These are phyloP conservation scores for Tricholoma furcatifolium DNA, from an alignment of 768 basidiomycete species.

Conservation along the genomic window DNA sequence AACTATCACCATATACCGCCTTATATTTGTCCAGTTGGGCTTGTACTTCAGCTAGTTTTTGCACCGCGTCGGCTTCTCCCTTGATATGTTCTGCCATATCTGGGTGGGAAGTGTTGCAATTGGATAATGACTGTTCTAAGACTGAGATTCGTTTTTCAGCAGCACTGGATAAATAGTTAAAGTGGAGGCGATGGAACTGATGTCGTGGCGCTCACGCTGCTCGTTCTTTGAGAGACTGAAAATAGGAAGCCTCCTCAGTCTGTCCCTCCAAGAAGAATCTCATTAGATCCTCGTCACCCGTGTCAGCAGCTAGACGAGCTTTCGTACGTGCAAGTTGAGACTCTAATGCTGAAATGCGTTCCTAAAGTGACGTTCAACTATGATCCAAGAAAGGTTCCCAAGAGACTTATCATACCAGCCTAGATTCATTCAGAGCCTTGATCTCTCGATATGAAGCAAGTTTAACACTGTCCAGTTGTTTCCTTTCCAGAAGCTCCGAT, in stretches of 20 bases:
- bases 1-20: constrained; percentile 58
- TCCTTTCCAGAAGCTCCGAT: constrained; percentile 68
- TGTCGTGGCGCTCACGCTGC: constrained; percentile 45
- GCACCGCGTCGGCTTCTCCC: constrained; percentile 48
- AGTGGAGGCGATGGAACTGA: not conserved
- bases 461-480: constrained; percentile 60
- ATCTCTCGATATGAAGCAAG: constrained; percentile 60
- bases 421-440: constrained; percentile 61
- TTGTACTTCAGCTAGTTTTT: constrained; percentile 44
- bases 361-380: constrained; percentile 37
- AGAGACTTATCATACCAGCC: constrained; percentile 38
- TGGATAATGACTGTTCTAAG: constrained; percentile 52
- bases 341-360: constrained; percentile 67
- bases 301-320: constrained; percentile 71
- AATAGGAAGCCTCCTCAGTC: constrained; percentile 49
- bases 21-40: constrained; percentile 61
- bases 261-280: constrained; percentile 62
- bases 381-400: constrained; percentile 4
- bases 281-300: constrained; percentile 71
- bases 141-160: constrained; percentile 49
- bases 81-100: constrained; percentile 51
- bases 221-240: constrained; percentile 51
- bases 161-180: constrained; percentile 38
- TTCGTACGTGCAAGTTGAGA: constrained; percentile 76
- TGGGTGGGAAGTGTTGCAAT: constrained; percentile 46